Conservation (phyloP, 2,329 filamentous ascomycete genomes). For the Alternaria solani region DNA sequence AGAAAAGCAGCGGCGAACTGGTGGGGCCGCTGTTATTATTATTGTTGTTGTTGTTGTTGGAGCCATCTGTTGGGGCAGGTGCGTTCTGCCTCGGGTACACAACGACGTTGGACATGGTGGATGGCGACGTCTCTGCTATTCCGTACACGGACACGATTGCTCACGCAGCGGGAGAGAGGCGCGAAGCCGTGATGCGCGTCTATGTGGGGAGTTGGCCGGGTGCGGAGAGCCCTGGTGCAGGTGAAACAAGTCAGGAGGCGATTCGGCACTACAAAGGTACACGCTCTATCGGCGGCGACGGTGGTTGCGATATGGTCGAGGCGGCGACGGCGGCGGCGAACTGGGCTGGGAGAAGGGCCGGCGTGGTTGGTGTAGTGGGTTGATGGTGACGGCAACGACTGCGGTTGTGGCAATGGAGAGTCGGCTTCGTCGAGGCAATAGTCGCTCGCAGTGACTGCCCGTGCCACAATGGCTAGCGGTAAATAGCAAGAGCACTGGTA, state of each 20-base stretch:
- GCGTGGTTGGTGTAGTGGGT: slow-evolving; percentile 2
- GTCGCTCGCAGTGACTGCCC: slow-evolving; percentile 17
- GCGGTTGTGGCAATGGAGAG: slow-evolving; percentile 35
- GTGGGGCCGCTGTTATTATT: slow-evolving; percentile 59
- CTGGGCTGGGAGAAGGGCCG: neutral
- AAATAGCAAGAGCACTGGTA: slow-evolving; percentile 20
- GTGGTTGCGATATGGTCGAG: slow-evolving; percentile 1
- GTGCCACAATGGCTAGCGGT: slow-evolving; percentile 28
- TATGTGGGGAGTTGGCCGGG: slow-evolving; percentile 8
- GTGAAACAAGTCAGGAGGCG: slow-evolving; percentile 11
- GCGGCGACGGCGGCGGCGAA: slow-evolving; percentile 4
- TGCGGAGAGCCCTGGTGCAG: slow-evolving; percentile 12
- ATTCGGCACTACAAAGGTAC: neutral
- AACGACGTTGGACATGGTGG: slow-evolving; percentile 16
- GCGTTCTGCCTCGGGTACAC: slow-evolving; percentile 2
- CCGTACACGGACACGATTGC: slow-evolving; percentile 15
- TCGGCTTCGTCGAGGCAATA: slow-evolving; percentile 21
- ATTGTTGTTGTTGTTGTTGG: slow-evolving; percentile 42
- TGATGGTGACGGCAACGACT: slow-evolving; percentile 40
- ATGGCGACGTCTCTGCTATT: slow-evolving; percentile 9
- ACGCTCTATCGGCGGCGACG: slow-evolving; percentile 1
- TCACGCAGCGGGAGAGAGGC: neutral
- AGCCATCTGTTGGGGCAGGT: slow-evolving; percentile 10
- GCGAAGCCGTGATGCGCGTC: slow-evolving; percentile 3
- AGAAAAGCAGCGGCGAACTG: slow-evolving; percentile 83